Conservation (phyloP, 352 stramenopile species). For the Phytophthora rubi region DNA sequence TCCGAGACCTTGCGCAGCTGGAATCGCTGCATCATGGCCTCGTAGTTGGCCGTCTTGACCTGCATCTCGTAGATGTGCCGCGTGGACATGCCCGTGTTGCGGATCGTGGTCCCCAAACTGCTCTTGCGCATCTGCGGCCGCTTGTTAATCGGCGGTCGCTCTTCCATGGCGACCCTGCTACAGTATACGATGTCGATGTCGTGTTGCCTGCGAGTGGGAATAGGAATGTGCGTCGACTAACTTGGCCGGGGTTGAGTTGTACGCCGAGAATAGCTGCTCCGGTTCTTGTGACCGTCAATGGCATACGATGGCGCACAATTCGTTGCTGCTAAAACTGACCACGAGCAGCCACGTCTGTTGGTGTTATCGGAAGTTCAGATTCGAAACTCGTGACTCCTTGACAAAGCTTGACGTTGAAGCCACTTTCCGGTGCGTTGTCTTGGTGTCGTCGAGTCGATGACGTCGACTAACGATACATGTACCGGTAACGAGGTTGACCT, state of each 20-base stretch:
- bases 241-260: neutral
- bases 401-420: neutral
- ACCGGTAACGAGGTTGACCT: neutral
- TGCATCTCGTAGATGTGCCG: conserved; percentile 1
- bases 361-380: too few species aligned
- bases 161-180: neutral
- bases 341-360: too few species aligned
- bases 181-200: neutral
- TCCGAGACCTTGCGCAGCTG: conserved; percentile 31
- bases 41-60: conserved; percentile 3
- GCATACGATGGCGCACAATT: neutral
- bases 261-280: neutral
- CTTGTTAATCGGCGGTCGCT: neutral
- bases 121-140: neutral
- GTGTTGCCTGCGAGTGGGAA: neutral
- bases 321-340: neutral
- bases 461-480: neutral
- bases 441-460: neutral
- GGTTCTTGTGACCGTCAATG: too few species aligned
- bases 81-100: neutral
- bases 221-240: neutral
- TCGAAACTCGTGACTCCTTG: too few species aligned
- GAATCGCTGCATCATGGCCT: conserved; percentile 38
- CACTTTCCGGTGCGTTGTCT: neutral
- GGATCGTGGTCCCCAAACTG: conserved; percentile 1